These are phyloP conservation scores for Xylariaceae sp. DNA, from an alignment of 2,329 filamentous ascomycete genomes.

Conservation along the genomic window DNA sequence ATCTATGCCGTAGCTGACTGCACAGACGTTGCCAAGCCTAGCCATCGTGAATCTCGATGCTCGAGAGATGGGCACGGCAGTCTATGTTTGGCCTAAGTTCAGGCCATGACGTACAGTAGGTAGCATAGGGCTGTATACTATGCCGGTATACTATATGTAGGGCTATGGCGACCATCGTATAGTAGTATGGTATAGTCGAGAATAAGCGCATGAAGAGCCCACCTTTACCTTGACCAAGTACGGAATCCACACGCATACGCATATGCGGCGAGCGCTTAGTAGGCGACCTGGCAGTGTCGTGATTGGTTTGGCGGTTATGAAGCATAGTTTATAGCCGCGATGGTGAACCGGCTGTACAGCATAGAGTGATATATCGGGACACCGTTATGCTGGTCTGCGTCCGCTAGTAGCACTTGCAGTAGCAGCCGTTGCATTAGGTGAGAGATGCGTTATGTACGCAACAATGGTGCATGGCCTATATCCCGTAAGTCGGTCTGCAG, in stretches of 20 bases:
- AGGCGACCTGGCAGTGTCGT: slow-evolving; percentile 6
- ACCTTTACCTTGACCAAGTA: neutral
- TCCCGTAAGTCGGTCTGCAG: slow-evolving; percentile 1
- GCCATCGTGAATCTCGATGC: neutral
- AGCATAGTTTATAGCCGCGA: slow-evolving; percentile 17
- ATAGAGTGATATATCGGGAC: slow-evolving; percentile 6
- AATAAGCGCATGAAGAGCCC: slow-evolving; percentile 7
- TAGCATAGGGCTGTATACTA: slow-evolving; percentile 6
- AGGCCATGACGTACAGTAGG: neutral
- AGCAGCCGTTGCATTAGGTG: neutral
- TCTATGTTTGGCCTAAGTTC: slow-evolving; percentile 16
- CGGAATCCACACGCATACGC: too few species aligned
- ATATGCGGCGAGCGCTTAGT: slow-evolving; percentile 13
- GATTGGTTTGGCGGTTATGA: slow-evolving; percentile 13
- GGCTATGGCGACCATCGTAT: too few species aligned
- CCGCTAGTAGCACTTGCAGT: neutral
- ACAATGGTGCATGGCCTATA: slow-evolving; percentile 7
- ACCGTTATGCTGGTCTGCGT: neutral
- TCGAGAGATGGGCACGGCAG: neutral
- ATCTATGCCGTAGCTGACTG: neutral
- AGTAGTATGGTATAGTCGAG: slow-evolving; percentile 1
- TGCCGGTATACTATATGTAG: too few species aligned
- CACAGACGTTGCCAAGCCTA: neutral
- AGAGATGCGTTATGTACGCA: neutral
- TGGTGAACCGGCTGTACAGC: slow-evolving; percentile 15